A percentile compares a stretch with the other conserved stretches of the same genome.
phyloP scores from a whole-genome alignment of 352 stramenopile species.

The Peronospora tabacina region DNA sequence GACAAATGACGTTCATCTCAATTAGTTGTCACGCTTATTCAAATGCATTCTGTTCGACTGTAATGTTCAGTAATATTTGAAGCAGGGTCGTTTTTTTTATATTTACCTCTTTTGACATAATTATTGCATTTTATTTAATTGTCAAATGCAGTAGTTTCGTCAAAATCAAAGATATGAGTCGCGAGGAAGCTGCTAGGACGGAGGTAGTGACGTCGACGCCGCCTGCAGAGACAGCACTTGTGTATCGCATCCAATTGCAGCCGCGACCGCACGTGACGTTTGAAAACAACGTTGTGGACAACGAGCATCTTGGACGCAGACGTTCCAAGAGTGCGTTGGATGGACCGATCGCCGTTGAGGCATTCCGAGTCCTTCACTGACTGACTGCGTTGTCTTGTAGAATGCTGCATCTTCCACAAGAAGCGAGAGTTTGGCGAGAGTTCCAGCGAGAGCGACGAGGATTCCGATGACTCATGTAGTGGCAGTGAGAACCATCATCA shows the following conservation, averaged over 20 bases:
- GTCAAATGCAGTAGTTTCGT: background rate
- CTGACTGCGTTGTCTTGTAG: conserved; percentile 25
- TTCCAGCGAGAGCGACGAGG: conserved; percentile 85
- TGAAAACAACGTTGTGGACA: conserved; percentile 86
- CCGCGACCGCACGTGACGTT: conserved; percentile 81
- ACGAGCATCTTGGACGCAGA: conserved; percentile 88
- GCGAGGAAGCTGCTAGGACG: conserved; percentile 27
- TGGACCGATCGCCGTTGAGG: background rate
- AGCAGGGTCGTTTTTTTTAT: too few species aligned
- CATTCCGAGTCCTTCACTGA: background rate
- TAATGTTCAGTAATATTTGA: too few species aligned
- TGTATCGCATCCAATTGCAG: conserved; percentile 72
- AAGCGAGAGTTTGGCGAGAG: conserved; percentile 87
- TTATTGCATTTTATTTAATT: conserved; percentile 9
- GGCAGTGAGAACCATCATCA: conserved; percentile 18
- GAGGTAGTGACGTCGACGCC: conserved; percentile 21
- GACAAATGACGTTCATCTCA: conserved; percentile 5
- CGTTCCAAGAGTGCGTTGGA: conserved; percentile 83
- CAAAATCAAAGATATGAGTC: conserved; percentile 26
- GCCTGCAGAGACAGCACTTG: conserved; percentile 13
- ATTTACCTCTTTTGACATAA: too few species aligned
- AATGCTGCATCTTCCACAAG: conserved; percentile 93
- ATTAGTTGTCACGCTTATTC: too few species aligned
- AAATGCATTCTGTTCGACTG: too few species aligned
- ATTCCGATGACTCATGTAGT: conserved; percentile 46